Base-by-base conservation (phyloP, 805 yeast species). In the Henningerozyma blattae region DNA sequence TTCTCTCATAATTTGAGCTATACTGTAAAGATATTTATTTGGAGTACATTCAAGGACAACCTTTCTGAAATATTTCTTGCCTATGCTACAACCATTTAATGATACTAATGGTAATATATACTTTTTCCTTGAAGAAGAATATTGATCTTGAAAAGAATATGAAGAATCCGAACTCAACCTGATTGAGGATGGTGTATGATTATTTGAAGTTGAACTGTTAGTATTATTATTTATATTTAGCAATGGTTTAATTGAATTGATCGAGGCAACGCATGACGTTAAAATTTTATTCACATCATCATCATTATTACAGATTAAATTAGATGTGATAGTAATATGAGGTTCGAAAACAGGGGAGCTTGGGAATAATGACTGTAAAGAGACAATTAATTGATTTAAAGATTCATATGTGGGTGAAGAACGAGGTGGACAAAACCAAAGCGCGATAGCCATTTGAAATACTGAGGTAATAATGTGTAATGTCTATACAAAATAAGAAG, bases 391-490 rank as follows among this genome's bases (percentile, higher is more conserved):
- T 15, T 79, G 70, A 12, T 61, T 58, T 16, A 82, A 53, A 31
- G 72, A 70, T 32, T 76, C 82, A 45, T 69, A 54, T 16, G 77
- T 58, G 22, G 67, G 65, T 4, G 77, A 56, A 30, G 67, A 68
- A 15, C 60, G 61, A 34, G 62, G 69, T 2, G 94, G 94, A 51
- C 77, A 74, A 29, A 78, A 72, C 94, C 94, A 82, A 33, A 82
- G 62, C 37, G 91, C 75, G 32, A 75, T 68, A 18, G 66, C 65
- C 66, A 60, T 48, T 22, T n/a, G n/a, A n/a, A n/a, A n/a, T n/a
- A n/a, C n/a, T n/a, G n/a, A n/a, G n/a, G n/a, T n/a, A n/a, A n/a
- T 24, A 30, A 10, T 30, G 9, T 15, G 9, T 28, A n/a, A n/a
- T n/a, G n/a, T n/a, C n/a, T n/a, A n/a, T n/a, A n/a, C n/a, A n/a